Percentiles rank a stretch among this genome's conserved stretches.
Conservation (phyloP, 1,139 yeast genomes). For the Scheffersomyces insectosa region DNA sequence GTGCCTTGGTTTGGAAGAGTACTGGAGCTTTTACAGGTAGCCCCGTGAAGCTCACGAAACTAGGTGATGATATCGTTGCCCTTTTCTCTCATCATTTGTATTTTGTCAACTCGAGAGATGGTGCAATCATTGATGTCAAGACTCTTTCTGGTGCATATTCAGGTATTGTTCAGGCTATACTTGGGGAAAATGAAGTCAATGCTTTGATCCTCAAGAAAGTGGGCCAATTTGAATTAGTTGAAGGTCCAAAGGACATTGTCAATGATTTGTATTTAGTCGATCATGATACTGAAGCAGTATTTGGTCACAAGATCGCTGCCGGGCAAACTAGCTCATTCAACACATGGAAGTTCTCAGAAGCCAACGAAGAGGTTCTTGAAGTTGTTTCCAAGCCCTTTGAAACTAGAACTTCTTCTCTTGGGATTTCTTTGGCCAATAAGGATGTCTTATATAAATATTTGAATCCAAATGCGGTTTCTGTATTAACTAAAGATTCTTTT, state of each 20-base stretch:
- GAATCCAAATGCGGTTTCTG: constrained; percentile 65
- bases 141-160: background rate
- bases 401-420: constrained; percentile 62
- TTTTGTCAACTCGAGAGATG: constrained; percentile 26
- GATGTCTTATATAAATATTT: constrained; percentile 82
- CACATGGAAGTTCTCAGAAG: constrained; percentile 31
- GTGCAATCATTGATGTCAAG: constrained; percentile 12
- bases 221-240: background rate
- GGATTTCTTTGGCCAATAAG: constrained; percentile 68
- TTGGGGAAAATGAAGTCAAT: background rate
- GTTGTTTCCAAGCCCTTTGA: constrained; percentile 32
- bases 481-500: constrained; percentile 45
- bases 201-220: constrained; percentile 2
- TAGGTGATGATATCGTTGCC: constrained; percentile 20
- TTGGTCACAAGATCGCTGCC: constrained; percentile 23
- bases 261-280: constrained; percentile 20
- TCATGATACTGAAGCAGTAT: constrained; percentile 12
- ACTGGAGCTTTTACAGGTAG: constrained; percentile 11
- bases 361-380: constrained; percentile 17
- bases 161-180: constrained; percentile 1
- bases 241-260: background rate
- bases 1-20: constrained; percentile 28
- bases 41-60: constrained; percentile 17
- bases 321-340: constrained; percentile 12
- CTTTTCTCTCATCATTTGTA: constrained; percentile 20